Conservation (phyloP, 345 rosid genomes). For the Streptanthus diversifolius region DNA sequence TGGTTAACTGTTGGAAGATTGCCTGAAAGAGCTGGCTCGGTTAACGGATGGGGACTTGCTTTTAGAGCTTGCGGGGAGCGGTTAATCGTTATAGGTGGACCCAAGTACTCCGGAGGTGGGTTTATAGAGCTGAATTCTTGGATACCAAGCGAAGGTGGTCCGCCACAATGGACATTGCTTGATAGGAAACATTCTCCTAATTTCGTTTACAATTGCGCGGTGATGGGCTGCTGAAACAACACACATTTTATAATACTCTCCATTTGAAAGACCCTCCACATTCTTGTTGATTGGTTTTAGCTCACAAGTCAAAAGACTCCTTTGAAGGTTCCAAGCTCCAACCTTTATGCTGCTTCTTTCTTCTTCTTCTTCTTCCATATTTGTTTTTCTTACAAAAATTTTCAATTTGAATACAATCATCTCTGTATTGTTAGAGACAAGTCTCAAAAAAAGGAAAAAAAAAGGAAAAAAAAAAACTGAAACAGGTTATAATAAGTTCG, state of each 20-base stretch:
- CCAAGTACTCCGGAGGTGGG: constrained; percentile 65
- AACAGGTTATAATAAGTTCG: constrained; percentile 34
- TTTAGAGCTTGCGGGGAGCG: constrained; percentile 87
- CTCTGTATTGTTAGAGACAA: constrained; percentile 33
- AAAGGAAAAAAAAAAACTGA: not conserved
- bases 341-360: constrained; percentile 17
- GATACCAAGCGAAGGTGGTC: constrained; percentile 76
- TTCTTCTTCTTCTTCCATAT: constrained; percentile 20
- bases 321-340: constrained; percentile 26
- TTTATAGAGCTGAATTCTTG: constrained; percentile 80
- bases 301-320: constrained; percentile 25
- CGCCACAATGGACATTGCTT: constrained; percentile 76
- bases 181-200: constrained; percentile 69
- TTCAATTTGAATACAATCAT: constrained; percentile 27
- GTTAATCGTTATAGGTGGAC: constrained; percentile 90
- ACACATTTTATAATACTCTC: constrained; percentile 1
- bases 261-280: constrained; percentile 27
- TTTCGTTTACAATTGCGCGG: constrained; percentile 95
- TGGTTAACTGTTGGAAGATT: constrained; percentile 71
- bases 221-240: constrained; percentile 80
- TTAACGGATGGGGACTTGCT: constrained; percentile 97
- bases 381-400: constrained; percentile 20
- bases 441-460: not conserved
- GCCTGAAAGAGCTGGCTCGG: constrained; percentile 80
- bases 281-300: constrained; percentile 22